Conservation (phyloP, 148 eudicot species). For the Vaccinium darrowii region DNA sequence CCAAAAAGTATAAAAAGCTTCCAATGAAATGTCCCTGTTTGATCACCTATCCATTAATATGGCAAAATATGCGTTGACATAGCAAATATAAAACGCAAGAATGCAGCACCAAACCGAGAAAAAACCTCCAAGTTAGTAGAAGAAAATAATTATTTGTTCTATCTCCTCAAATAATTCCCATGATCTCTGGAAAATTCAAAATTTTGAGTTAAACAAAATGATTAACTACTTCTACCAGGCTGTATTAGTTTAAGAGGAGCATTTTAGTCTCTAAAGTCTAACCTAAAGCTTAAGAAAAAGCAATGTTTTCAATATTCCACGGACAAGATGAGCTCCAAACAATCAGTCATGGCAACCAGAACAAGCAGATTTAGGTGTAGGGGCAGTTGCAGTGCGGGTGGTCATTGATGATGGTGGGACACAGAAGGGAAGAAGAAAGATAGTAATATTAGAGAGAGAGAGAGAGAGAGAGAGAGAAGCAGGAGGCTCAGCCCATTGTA, state of each 20-base stretch:
- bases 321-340: too few species aligned
- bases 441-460: too few species aligned
- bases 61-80: neutral
- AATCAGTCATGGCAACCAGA: too few species aligned
- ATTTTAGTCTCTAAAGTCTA: neutral
- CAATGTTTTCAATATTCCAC: neutral
- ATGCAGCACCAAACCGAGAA: neutral
- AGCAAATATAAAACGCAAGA: neutral
- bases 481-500: too few species aligned
- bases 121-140: neutral
- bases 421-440: too few species aligned
- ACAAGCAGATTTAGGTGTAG: too few species aligned
- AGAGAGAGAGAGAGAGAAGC: too few species aligned
- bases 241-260: neutral
- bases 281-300: neutral
- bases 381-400: too few species aligned
- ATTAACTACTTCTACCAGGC: neutral
- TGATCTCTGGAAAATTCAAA: neutral
- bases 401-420: too few species aligned
- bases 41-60: neutral
- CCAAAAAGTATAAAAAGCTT: neutral
- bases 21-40: conserved; percentile 6
- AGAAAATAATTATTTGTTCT: neutral
- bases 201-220: neutral
- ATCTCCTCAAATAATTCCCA: neutral